Conservation (phyloP, 2,329 filamentous ascomycete species). For the Hypoxylon sp. region DNA sequence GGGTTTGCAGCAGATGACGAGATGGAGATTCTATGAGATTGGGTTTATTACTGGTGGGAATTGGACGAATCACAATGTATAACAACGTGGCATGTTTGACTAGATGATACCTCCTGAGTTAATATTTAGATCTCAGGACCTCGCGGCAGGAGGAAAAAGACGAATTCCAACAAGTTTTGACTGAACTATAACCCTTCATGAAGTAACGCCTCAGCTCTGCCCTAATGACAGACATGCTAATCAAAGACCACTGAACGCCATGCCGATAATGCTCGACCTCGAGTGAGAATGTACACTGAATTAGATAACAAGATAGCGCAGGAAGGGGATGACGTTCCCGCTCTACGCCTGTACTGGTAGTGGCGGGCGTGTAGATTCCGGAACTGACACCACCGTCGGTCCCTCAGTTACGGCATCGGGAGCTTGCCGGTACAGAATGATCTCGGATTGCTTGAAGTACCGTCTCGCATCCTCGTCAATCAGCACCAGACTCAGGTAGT, state of each 20-base stretch:
- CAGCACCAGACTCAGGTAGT: slow-evolving; percentile 95
- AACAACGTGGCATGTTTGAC: slow-evolving; percentile 39
- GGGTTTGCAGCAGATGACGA: slow-evolving; percentile 72
- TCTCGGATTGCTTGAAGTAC: slow-evolving; percentile 99
- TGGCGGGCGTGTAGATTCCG: slow-evolving; percentile 47
- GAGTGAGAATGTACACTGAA: slow-evolving; percentile 45
- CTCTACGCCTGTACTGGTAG: slow-evolving; percentile 44
- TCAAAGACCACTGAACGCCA: slow-evolving; percentile 47
- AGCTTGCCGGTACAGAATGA: slow-evolving; percentile 91
- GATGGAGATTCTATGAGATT: slow-evolving; percentile 63
- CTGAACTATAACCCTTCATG: slow-evolving; percentile 18
- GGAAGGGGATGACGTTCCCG: slow-evolving; percentile 12
- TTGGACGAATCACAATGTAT: slow-evolving; percentile 37
- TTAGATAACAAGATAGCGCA: slow-evolving; percentile 8
- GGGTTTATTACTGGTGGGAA: slow-evolving; percentile 9
- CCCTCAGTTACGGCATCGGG: slow-evolving; percentile 65
- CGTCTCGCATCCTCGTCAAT: slow-evolving; percentile 97
- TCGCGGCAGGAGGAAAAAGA: slow-evolving; percentile 15
- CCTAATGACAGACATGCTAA: slow-evolving; percentile 35
- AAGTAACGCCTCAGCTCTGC: slow-evolving; percentile 29
- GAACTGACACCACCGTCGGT: slow-evolving; percentile 59
- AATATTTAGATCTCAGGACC: slow-evolving; percentile 31
- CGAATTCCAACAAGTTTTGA: slow-evolving; percentile 26
- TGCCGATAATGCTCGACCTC: slow-evolving; percentile 46
- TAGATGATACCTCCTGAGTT: slow-evolving; percentile 48